Evolutionary conservation across 306 rosid genomes (phyloP), one percentile per base, ranked within the genome.

Genomic region (Quercus bicolor): DNA sequence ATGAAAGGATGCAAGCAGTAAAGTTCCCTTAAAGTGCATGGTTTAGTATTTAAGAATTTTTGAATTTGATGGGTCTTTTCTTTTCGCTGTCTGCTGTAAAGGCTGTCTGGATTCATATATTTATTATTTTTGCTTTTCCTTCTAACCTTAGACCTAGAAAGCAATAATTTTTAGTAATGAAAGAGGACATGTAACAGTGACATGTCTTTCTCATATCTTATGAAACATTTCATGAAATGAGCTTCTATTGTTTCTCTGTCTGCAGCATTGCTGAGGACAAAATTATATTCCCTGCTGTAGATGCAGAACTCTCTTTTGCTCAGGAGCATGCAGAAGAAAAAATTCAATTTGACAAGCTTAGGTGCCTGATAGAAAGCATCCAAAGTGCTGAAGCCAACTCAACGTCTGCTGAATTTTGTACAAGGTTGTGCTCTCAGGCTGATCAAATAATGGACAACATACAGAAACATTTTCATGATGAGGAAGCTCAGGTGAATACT

Each of bases 221-320:
- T 31, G 60, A 15, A 13, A 34, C 72, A 19, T 62, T 75, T 75
- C 62, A 70, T 64, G 77, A 52, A 70, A 40, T 60, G 51, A 81
- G 76, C 62, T 76, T 81, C 53, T 70, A 52, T 29, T 56, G 33
- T 72, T 66, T 77, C 56, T 45, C 56, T 60, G 45, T 24, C 45
- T 79, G 68, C 75, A 80, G 84, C 79, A 80, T 80, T 68, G 84
- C 84, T 56, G 84, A 80, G 71, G 84, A 80, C 75, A 80, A 75
- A 56, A 57, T 80, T 45, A 80, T 80, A 74, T 80, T 80, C 77
- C 84, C 84, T 56, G 84, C 84, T 55, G 53, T 80, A 56, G 79
- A 68, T 56, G 71, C 61, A 43, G 79, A 80, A 40, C 40, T 80
- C 15, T 75, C 75, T 55, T 80, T 74, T 68, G 33, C 72, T 33